Conservation (phyloP, 2,329 filamentous ascomycete species). For the Cercospora nicotianae region DNA sequence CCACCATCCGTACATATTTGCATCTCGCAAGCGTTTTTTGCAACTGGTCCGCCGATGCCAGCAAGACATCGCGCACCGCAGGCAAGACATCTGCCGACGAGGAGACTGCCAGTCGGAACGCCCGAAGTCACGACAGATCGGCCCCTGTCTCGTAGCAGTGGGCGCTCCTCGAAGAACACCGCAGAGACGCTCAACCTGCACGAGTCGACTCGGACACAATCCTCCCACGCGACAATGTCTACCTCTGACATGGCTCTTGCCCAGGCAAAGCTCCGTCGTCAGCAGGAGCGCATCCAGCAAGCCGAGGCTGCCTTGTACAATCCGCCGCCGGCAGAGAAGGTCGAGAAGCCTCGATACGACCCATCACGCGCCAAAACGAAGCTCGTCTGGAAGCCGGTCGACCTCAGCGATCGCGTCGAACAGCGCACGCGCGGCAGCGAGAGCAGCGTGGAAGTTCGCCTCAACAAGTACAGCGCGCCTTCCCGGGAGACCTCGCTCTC, state of each 20-base stretch:
- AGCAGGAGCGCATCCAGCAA: conserved; percentile 36
- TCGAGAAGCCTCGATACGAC: conserved; percentile 20
- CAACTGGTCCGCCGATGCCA: conserved; percentile 2
- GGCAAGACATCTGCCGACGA: conserved; percentile 22
- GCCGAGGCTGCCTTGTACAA: conserved; percentile 33
- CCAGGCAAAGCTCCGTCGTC: conserved; percentile 37
- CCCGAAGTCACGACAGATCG: conserved; percentile 19
- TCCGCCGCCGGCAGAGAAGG: conserved; percentile 14
- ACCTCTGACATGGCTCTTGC: conserved; percentile 25
- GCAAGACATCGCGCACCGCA: conserved; percentile 6
- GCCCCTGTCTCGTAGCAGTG: conserved; percentile 6
- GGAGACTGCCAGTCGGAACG: conserved; percentile 35
- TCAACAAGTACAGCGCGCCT: conserved; percentile 35
- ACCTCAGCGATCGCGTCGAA: conserved; percentile 21
- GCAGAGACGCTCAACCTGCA: neutral
- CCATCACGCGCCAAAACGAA: conserved; percentile 31
- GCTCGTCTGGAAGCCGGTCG: conserved; percentile 32
- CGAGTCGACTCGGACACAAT: neutral
- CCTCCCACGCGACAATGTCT: neutral
- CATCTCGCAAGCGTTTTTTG: neutral
- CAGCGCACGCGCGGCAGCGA: conserved; percentile 10
- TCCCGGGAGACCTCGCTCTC: conserved; percentile 31
- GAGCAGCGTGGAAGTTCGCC: conserved; percentile 30
- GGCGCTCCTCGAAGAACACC: conserved; percentile 10
- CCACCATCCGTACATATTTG: neutral